These are phyloP conservation scores for Sclerotinia nivalis DNA, from an alignment of 2,329 filamentous ascomycete species.

Conservation along the genomic window DNA sequence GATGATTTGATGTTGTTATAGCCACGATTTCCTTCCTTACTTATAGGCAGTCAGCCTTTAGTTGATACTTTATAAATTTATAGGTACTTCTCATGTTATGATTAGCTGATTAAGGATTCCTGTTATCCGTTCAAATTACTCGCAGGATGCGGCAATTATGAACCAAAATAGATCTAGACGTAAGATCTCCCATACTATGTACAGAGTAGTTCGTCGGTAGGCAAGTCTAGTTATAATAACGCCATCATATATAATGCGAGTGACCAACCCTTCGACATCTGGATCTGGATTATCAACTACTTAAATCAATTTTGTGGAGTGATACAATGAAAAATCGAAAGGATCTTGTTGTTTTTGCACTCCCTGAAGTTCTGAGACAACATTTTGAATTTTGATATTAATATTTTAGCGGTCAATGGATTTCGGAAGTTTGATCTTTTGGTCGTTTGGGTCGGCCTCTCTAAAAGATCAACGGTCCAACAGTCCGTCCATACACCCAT, in stretches of 20 bases:
- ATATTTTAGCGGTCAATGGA: neutral
- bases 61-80: neutral
- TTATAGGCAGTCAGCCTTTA: neutral
- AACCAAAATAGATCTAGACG: neutral
- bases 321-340: neutral
- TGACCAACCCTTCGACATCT: too few species aligned
- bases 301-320: neutral
- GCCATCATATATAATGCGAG: too few species aligned
- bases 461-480: neutral
- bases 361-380: neutral
- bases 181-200: too few species aligned
- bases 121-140: neutral
- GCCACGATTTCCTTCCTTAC: neutral
- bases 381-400: neutral
- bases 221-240: neutral
- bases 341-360: neutral
- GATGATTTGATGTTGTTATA: neutral
- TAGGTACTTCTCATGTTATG: neutral
- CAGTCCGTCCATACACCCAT: neutral
- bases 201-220: too few species aligned
- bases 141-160: neutral
- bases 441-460: neutral
- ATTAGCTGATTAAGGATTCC: neutral
- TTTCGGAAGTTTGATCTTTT: neutral
- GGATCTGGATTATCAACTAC: too few species aligned